Evolutionary conservation across 305 asterid genomes (phyloP), one percentile per base, ranked within the genome.

Genomic region (Fraxinus angustifolia): DNA sequence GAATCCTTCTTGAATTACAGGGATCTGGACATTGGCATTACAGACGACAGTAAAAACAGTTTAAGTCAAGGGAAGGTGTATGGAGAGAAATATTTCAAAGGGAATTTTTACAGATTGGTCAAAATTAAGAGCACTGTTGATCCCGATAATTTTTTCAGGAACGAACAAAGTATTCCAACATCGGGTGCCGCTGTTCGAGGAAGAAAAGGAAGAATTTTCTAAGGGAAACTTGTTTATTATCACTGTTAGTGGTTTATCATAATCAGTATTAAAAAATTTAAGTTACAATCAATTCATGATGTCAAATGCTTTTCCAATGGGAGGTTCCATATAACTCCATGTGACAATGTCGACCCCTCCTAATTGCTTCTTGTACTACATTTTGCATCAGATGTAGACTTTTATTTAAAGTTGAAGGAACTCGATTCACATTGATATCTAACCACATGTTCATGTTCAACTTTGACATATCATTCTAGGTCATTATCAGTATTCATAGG

Each of bases 121-220:
- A 86, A 80, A 34, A 80, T 89, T n/a, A 92, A 92, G 84, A 89
- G 84, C 1, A 28, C 16, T 3, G 92, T 90, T 68, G 97, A 92
- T 81, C 93, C 97, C 0, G 84, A 79, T 0, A 92, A 92, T 73
- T 81, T 92, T n/a, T 92, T 91, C 45, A 88, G 93, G 79, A 89
- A 87, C 28, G 95, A 92, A 53, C 97, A 92, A 75, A 92, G 95
- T 67, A 89, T 92, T 6, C 97, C 97, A 2, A 75, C 75, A 58
- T 19, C 31, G 4, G 56, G 76, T 75, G 75, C 89, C 73, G 50
- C 88, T 50, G 60, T 50, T 62, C 79, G 76, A 14, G 86, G 83
- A 26, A 83, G 89, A 65, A 89, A 82, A 58, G 1, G 76, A 4
- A 72, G 62, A 81, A 33, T 58, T 58, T 19, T 58, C 31, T 58